Evolutionary conservation across 2,329 filamentous ascomycete genomes (phyloP).

Genomic region (Ophiostoma populinum): DNA sequence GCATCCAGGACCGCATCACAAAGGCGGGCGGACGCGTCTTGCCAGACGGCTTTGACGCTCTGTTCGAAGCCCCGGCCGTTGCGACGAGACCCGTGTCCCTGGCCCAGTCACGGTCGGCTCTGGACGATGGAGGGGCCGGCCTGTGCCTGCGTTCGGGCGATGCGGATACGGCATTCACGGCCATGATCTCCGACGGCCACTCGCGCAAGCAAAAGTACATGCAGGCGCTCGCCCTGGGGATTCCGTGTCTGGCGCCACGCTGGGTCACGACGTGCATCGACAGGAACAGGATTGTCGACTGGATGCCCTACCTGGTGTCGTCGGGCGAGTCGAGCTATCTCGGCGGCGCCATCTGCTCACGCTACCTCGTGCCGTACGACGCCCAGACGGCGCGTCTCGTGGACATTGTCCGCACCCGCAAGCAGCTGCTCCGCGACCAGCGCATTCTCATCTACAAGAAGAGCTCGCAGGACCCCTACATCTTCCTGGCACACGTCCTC

Average conservation of each 20-base stretch:
- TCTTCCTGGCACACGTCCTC: slow-evolving; percentile 65
- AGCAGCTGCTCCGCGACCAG: slow-evolving; percentile 44
- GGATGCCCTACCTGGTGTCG: slow-evolving; percentile 68
- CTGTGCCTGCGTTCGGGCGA: not conserved
- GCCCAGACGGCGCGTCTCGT: slow-evolving; percentile 36
- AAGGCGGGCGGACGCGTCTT: slow-evolving; percentile 58
- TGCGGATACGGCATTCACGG: slow-evolving; percentile 41
- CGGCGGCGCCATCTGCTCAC: slow-evolving; percentile 59
- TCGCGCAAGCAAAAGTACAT: slow-evolving; percentile 84
- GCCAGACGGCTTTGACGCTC: slow-evolving; percentile 58
- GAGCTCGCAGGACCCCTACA: slow-evolving; percentile 52
- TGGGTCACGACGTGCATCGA: slow-evolving; percentile 64
- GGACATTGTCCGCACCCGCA: slow-evolving; percentile 40
- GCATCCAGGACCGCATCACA: slow-evolving; percentile 49
- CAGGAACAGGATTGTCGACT: slow-evolving; percentile 46
- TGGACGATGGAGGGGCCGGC: not conserved
- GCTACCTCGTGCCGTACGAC: slow-evolving; percentile 46
- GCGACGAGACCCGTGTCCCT: slow-evolving; percentile 14
- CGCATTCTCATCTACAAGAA: slow-evolving; percentile 54
- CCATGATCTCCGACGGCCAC: slow-evolving; percentile 71
- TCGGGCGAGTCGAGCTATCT: slow-evolving; percentile 67
- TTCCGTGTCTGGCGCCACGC: slow-evolving; percentile 68
- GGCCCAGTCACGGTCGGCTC: no score
- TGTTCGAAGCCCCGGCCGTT: slow-evolving; percentile 42
- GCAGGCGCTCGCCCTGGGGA: slow-evolving; percentile 75